Percentiles rank a stretch among this genome's conserved stretches.
Evolutionary conservation across 805 yeast species (phyloP).

Genomic region (Pichia exigua): DNA sequence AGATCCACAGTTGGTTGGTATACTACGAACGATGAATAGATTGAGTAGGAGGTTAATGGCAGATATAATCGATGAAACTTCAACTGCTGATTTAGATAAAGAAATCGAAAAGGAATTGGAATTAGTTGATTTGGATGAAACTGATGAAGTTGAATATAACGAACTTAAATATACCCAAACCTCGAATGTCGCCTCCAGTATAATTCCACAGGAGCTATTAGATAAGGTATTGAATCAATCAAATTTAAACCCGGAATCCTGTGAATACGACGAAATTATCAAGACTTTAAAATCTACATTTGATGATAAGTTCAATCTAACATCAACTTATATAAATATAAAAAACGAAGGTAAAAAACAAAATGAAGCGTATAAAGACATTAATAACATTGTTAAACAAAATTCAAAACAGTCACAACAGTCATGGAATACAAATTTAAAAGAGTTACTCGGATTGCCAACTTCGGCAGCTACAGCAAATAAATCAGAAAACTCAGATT

Average conservation of each 20-base stretch:
- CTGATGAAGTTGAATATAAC: constrained; percentile 42
- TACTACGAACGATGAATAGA: constrained; percentile 83
- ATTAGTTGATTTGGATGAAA: constrained; percentile 44
- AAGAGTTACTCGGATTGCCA: constrained; percentile 9
- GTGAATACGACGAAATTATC: constrained; percentile 22
- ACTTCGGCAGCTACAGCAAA: constrained; percentile 2
- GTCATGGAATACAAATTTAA: constrained; percentile 30
- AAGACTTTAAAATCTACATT: constrained; percentile 17
- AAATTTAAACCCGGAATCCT: constrained; percentile 20
- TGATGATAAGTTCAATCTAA: constrained; percentile 18
- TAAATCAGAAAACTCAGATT: constrained; percentile 4
- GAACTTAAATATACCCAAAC: constrained; percentile 32
- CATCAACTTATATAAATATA: constrained; percentile 19
- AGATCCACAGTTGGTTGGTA: constrained; percentile 61
- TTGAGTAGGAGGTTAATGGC: constrained; percentile 74
- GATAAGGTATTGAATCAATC: constrained; percentile 18
- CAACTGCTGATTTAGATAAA: constrained; percentile 28
- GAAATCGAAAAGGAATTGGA: constrained; percentile 39
- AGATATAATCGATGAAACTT: constrained; percentile 38
- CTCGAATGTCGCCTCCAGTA: constrained; percentile 21
- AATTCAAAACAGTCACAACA: constrained; percentile 49
- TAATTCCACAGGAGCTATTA: constrained; percentile 19
- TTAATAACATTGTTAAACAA: constrained; percentile 39
- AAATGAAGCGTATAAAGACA: constrained; percentile 37
- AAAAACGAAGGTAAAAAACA: constrained; percentile 26